Base-by-base conservation (phyloP, 305 asterid genomes). In the Ruellia speciosa region DNA sequence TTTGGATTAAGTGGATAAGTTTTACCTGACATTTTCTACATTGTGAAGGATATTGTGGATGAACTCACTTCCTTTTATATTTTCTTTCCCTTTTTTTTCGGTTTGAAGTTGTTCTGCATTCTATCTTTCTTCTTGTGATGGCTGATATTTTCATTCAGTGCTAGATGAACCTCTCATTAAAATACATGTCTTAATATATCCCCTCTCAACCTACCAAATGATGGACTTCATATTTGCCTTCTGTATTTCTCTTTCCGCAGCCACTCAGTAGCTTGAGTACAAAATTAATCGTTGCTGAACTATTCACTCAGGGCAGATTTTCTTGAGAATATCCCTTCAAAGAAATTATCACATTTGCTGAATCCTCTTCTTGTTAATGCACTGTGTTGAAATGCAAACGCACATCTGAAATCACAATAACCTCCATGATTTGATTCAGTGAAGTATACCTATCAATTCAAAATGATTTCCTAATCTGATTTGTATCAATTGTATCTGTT, bases 271-370 rank as follows among this genome's bases (percentile, higher is more conserved):
- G 31, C 16, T 18, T 37, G 43, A 14, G 15, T 28, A 14, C 15
- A 14, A 58, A 50, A 20, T 17, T 9, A 49, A 19, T 65, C 54
- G 39, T 41, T 39, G 40, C 41, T 39, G 63, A 28, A 56, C 15
- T n/a, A 57, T 50, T 57, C 47, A 49, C 6, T 28, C 17, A 9
- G 34, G 24, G 53, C 4, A 33, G 9, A 46, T 47, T 58, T 17
- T 58, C 33, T 56, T 65, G 31, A 57, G 13, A 40, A 49, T 49
- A 60, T 52, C 28, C 5, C 49, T 5, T 49, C 19, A 16, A 49
- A 34, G 18, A 35, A 60, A 17, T 35, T 10, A 49, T 18, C 34
- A 37, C 66, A 19, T 16, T 61, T 18, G 5, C 39, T 16, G 60
- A 52, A 6, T 49, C 15, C 9, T 0, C 50, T 45, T 3, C 6